phyloP scores from a whole-genome alignment of 805 yeast genomes.

The Dipodascus albidus region DNA sequence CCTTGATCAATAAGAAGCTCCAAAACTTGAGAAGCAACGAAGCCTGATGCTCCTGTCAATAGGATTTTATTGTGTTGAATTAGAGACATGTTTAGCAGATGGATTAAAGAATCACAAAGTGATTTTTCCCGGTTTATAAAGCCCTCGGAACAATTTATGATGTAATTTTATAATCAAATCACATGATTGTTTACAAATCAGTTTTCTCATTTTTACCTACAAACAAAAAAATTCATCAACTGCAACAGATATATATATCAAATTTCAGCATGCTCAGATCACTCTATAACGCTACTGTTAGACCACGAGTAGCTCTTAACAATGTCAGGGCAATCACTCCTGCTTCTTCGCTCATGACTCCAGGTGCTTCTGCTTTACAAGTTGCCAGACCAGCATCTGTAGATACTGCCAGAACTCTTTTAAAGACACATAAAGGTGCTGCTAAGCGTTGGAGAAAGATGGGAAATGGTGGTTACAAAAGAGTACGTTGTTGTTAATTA shows the following conservation, averaged over 20 bases:
- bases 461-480: conserved; percentile 48
- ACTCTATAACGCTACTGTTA: neutral
- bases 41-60: conserved; percentile 18
- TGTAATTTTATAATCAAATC: too few species aligned
- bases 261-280: neutral
- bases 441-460: conserved; percentile 79
- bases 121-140: too few species aligned
- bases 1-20: conserved; percentile 26
- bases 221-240: neutral
- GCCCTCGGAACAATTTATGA: too few species aligned
- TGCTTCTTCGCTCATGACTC: neutral
- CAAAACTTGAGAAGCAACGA: conserved; percentile 14
- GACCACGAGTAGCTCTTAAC: neutral
- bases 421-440: conserved; percentile 74
- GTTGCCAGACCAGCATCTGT: neutral
- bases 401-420: conserved; percentile 1
- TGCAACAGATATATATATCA: neutral
- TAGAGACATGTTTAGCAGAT: neutral
- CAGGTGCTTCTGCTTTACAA: neutral
- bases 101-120: too few species aligned
- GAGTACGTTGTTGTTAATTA: conserved; percentile 25
- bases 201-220: neutral
- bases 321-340: neutral
- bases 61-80: conserved; percentile 8
- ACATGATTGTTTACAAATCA: neutral